These are phyloP conservation scores for Priceomyces medius DNA, from an alignment of 805 yeast genomes.

Conservation along the genomic window DNA sequence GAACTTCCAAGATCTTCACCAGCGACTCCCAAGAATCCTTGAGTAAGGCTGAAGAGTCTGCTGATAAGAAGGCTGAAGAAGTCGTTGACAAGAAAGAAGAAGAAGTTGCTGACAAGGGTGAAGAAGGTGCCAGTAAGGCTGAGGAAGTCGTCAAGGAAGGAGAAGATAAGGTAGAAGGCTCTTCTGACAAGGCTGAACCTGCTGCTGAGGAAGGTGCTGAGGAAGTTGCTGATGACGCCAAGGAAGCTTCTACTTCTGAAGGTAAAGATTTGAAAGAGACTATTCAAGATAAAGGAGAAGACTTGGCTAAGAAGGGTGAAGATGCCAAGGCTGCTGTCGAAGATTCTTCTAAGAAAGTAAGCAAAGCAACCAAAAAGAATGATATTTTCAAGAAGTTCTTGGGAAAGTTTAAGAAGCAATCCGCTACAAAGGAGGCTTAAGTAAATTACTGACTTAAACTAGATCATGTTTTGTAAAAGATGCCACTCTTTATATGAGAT, in stretches of 20 bases:
- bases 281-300: constrained; percentile 4
- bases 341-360: constrained; percentile 24
- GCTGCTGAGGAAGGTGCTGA: constrained; percentile 9
- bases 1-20: constrained; percentile 36
- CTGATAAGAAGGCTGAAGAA: neutral
- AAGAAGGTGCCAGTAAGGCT: constrained; percentile 1
- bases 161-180: constrained; percentile 8
- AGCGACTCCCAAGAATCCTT: constrained; percentile 26
- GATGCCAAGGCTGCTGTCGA: constrained; percentile 30
- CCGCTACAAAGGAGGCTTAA: constrained; percentile 12
- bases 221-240: constrained; percentile 5
- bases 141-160: constrained; percentile 7
- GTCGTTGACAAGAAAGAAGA: constrained; percentile 6
- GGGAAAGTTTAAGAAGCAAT: constrained; percentile 34
- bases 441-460: too few relatives aligned
- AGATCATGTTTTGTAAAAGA: too few relatives aligned
- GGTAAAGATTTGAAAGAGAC: constrained; percentile 12
- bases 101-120: constrained; percentile 6
- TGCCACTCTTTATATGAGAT: too few relatives aligned
- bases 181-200: constrained; percentile 10
- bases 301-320: constrained; percentile 9
- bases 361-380: constrained; percentile 36
- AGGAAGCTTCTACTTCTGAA: constrained; percentile 10
- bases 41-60: constrained; percentile 6
- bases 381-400: constrained; percentile 37